Percentiles rank a stretch among this genome's conserved stretches.
Conservation (phyloP, 164 flowering plant species). For the Tinospora cordifolia region DNA sequence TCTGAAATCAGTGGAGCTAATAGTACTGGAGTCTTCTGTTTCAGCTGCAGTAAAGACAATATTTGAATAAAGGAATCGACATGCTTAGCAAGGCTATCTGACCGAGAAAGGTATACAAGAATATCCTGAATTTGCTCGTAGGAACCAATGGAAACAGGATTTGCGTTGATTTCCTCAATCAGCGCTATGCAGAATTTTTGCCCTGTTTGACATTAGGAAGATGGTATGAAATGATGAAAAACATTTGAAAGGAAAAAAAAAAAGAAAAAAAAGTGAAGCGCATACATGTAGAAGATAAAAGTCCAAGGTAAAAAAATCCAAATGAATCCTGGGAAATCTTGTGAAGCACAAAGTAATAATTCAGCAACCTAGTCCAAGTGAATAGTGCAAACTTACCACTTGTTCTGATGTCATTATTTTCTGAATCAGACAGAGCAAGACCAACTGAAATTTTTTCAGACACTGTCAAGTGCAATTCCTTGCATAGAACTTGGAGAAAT, state of each 20-base stretch:
- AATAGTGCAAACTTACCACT: constrained; percentile 43
- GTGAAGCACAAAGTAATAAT: background rate
- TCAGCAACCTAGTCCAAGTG: background rate
- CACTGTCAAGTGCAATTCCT: constrained; percentile 43
- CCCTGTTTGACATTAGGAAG: constrained; percentile 37
- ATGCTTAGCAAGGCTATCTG: constrained; percentile 64
- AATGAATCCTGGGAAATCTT: background rate
- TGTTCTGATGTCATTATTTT: constrained; percentile 39
- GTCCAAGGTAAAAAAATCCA: background rate
- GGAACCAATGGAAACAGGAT: constrained; percentile 34
- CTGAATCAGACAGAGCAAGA: constrained; percentile 79
- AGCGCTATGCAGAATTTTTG: constrained; percentile 64
- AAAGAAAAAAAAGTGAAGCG: background rate
- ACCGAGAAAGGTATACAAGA: constrained; percentile 56
- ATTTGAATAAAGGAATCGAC: constrained; percentile 70
- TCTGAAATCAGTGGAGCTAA: constrained; percentile 59
- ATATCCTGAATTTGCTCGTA: constrained; percentile 68
- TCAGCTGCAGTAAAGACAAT: constrained; percentile 39
- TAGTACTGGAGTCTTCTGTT: constrained; percentile 36
- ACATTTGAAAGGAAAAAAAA: background rate
- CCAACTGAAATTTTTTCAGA: constrained; percentile 72
- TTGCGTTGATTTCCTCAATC: constrained; percentile 54
- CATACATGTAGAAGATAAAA: background rate
- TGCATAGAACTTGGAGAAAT: constrained; percentile 50
- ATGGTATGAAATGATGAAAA: background rate